Conservation (phyloP, 352 stramenopile genomes). For the Globisporangium acanthophoron region DNA sequence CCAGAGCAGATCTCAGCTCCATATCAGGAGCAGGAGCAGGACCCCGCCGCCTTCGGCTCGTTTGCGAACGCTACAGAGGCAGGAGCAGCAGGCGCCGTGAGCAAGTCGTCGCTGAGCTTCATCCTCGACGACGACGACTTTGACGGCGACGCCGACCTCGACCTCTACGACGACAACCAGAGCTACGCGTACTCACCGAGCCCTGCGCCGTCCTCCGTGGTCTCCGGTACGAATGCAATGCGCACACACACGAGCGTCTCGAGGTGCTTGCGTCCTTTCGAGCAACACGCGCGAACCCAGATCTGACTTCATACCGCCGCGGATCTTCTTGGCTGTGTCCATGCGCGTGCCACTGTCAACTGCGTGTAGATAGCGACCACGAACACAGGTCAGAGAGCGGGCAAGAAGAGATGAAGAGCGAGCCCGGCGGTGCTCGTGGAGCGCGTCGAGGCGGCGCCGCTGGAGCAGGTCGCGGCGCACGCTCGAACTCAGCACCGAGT, state of each 20-base stretch:
- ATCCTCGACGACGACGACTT: slow-evolving; percentile 47
- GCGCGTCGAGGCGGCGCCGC: background rate
- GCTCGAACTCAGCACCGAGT: background rate
- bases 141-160: background rate
- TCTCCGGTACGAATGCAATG: slow-evolving; percentile 13
- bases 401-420: slow-evolving; percentile 4
- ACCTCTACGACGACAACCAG: slow-evolving; percentile 9
- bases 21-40: slow-evolving; percentile 13
- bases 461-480: background rate
- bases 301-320: slow-evolving; percentile 7
- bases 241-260: background rate
- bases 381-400: slow-evolving; percentile 8
- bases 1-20: background rate
- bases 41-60: background rate
- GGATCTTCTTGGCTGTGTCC: background rate
- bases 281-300: background rate
- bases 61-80: background rate
- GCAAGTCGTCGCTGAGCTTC: slow-evolving; percentile 71
- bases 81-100: slow-evolving; percentile 16
- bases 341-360: slow-evolving; percentile 4
- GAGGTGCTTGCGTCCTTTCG: background rate
- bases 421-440: background rate
- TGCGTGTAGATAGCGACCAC: slow-evolving; percentile 12
- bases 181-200: slow-evolving; percentile 8
- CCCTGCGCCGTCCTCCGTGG: slow-evolving; percentile 15